A percentile compares a stretch with the other conserved stretches of the same genome.
Evolutionary conservation across 2,329 filamentous ascomycete genomes (phyloP).

Genomic region (Tricladium varicosporioides): DNA sequence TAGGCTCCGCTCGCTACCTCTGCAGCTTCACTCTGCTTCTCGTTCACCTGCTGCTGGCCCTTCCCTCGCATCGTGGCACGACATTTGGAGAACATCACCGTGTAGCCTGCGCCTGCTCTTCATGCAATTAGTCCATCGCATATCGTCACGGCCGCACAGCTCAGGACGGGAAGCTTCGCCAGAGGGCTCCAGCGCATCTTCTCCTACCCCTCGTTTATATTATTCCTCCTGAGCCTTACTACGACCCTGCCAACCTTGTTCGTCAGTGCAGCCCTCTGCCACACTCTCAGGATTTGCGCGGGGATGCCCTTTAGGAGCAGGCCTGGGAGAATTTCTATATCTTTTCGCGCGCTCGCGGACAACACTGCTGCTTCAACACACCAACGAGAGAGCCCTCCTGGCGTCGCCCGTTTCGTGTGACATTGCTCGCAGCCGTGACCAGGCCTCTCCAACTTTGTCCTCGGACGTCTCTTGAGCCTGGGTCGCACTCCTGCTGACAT

Average conservation of each 20-base stretch:
- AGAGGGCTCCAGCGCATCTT: slow-evolving; percentile 9
- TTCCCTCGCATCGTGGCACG: neutral
- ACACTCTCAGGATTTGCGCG: slow-evolving; percentile 19
- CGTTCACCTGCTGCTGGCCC: neutral
- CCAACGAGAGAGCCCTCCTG: neutral
- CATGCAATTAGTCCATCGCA: slow-evolving; percentile 6
- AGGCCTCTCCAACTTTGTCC: slow-evolving; percentile 3
- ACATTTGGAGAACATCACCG: neutral
- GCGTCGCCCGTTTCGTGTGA: slow-evolving; percentile 8
- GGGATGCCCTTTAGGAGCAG: slow-evolving; percentile 15
- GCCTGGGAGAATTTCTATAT: slow-evolving; percentile 16
- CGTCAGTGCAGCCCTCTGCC: slow-evolving; percentile 12
- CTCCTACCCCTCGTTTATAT: slow-evolving; percentile 12
- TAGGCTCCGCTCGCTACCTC: neutral
- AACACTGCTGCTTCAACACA: slow-evolving; percentile 3
- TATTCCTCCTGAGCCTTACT: slow-evolving; percentile 9
- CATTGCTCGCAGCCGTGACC: neutral
- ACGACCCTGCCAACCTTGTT: slow-evolving; percentile 14
- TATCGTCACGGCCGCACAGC: slow-evolving; percentile 7
- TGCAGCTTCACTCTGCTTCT: too few relatives aligned
- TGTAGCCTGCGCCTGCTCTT: neutral
- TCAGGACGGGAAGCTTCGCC: slow-evolving; percentile 4
- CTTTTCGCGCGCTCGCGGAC: slow-evolving; percentile 13
- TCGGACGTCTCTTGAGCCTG: slow-evolving; percentile 2
- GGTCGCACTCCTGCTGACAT: neutral